Evolutionary conservation across 1,284 basidiomycete genomes (phyloP), one percentile per base, ranked within the genome.

Genomic region (Sporisorium iseilematis-ciliati): DNA sequence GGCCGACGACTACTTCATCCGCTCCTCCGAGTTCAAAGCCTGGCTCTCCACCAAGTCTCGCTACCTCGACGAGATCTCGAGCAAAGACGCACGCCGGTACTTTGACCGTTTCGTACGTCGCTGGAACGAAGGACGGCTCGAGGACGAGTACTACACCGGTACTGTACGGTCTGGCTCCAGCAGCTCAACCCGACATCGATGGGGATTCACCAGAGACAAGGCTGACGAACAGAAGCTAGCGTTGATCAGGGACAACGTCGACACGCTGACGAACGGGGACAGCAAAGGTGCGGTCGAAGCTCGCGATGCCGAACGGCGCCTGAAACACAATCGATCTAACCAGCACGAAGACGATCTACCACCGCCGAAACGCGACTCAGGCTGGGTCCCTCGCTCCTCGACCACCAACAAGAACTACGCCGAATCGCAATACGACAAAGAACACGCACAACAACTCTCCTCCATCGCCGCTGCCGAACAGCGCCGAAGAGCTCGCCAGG

Each of bases 21-120:
- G 70, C 21, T 49, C 68, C 7, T 31, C 52, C 38, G 74, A 79
- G 52, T 80, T 82, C 64, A 80, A 78, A 29, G 60, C 64, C 8
- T 80, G 78, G 78, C 68, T 82, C 3, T 45, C 64, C 4, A 38
- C 46, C 14, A 73, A 65, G 31, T 35, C 49, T 4, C 57, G 61
- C 23, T 79, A 77, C 38, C 54, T 80, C 11, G 80, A 82, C 57
- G 78, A 80, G 56, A 61, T 82, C 12, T 52, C 67, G 8, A 41
- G 57, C 20, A 51, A 56, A 29, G 74, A 77, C 7, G 73, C 80
- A 25, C 56, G 78, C 6, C 53, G 66, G 7, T 66, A 75, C 49
- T 82, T 82, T 57, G 65, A 59, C 33, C 67, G 65, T 31, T 82
- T 82, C 38, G 57, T 64, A 3, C 58, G 59, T 5, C 38, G 63